These are phyloP conservation scores for Russula abietina DNA, from an alignment of 768 basidiomycete genomes.

Conservation along the genomic window DNA sequence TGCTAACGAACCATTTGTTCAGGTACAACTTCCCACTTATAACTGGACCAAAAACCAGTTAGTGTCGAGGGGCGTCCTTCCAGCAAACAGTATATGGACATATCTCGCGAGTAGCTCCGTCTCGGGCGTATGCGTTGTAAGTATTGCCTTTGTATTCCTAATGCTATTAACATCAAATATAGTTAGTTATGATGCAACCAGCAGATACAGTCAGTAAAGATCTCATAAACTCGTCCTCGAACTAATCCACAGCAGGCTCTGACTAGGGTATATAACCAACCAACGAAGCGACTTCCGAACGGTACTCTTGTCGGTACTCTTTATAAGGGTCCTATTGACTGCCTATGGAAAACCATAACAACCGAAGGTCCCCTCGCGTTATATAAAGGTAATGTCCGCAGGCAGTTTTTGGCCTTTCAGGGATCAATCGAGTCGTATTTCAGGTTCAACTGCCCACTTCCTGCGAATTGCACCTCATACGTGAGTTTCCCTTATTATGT, in stretches of 20 bases:
- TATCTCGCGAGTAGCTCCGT: slow-evolving; percentile 84
- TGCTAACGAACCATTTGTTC: slow-evolving; percentile 10
- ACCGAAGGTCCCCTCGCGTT: slow-evolving; percentile 87
- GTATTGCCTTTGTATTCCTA: slow-evolving; percentile 29
- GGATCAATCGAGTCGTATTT: neutral
- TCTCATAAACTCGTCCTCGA: neutral
- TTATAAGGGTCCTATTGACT: slow-evolving; percentile 91
- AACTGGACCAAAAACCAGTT: slow-evolving; percentile 86
- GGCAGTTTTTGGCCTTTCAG: neutral
- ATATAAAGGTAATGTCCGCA: slow-evolving; percentile 71
- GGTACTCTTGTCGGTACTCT: slow-evolving; percentile 69
- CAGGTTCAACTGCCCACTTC: slow-evolving; percentile 91
- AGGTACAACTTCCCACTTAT: slow-evolving; percentile 95
- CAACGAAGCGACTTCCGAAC: slow-evolving; percentile 62
- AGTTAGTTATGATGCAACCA: slow-evolving; percentile 93
- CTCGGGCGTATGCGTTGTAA: slow-evolving; percentile 87
- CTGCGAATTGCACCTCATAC: slow-evolving; percentile 90
- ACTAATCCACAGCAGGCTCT: slow-evolving; percentile 48
- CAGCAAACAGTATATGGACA: slow-evolving; percentile 76
- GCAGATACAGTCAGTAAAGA: slow-evolving; percentile 67
- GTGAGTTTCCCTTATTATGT: slow-evolving; percentile 37
- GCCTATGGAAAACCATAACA: slow-evolving; percentile 92
- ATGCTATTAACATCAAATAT: slow-evolving; percentile 2
- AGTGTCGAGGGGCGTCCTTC: slow-evolving; percentile 58
- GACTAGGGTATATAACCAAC: slow-evolving; percentile 96